These are phyloP conservation scores for Botrytis fragariae DNA, from an alignment of 2,329 filamentous ascomycete genomes.

Conservation along the genomic window DNA sequence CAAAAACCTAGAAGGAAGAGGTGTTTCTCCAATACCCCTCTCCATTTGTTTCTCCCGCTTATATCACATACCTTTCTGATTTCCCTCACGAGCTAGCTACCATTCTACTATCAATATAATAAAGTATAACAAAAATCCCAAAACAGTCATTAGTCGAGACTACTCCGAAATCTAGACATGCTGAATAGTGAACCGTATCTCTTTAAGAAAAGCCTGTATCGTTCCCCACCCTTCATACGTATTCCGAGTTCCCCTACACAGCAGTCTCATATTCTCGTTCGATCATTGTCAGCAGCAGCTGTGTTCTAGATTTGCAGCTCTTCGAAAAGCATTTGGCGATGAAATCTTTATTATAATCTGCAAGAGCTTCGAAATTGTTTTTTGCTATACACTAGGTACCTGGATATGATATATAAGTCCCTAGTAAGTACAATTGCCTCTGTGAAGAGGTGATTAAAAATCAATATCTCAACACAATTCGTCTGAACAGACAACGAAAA, in stretches of 20 bases:
- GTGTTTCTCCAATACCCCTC: not conserved
- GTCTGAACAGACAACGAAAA: not conserved
- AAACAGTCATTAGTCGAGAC: not conserved
- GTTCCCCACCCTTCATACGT: not conserved
- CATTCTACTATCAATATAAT: not conserved
- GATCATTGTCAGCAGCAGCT: not conserved
- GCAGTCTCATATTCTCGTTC: not conserved
- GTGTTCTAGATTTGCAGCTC: not conserved
- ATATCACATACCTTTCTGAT: too few relatives aligned
- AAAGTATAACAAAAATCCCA: not conserved
- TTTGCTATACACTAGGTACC: too few relatives aligned
- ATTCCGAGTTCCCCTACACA: not conserved
- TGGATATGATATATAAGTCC: too few relatives aligned
- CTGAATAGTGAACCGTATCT: not conserved
- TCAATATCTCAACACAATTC: not conserved
- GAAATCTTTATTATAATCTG: too few relatives aligned
- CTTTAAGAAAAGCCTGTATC: not conserved
- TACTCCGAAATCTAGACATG: not conserved
- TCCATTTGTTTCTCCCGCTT: not conserved
- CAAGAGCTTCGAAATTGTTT: too few relatives aligned
- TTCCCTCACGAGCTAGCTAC: not conserved
- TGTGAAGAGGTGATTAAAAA: not conserved
- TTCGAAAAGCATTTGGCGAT: too few relatives aligned
- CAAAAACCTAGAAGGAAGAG: too few relatives aligned
- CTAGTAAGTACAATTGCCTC: not conserved